These are phyloP conservation scores for Herpetomonas muscarum DNA, from an alignment of 208 protist genomes.

Conservation along the genomic window DNA sequence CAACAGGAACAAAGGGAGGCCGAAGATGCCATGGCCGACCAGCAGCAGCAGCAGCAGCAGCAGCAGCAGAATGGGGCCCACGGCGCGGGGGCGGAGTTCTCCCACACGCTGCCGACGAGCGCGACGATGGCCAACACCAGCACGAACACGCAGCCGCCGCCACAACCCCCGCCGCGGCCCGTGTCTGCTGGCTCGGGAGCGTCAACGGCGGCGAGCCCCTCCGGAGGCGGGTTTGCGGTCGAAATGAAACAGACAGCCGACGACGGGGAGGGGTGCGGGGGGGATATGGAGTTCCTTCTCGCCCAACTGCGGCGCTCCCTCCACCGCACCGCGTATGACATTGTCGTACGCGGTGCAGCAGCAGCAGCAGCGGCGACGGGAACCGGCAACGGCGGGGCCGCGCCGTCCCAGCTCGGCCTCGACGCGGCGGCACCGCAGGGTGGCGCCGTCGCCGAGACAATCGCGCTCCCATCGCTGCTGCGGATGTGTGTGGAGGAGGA, in stretches of 20 bases:
- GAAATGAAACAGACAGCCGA: no score
- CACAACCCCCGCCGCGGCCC: no score
- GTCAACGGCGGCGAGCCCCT: no score
- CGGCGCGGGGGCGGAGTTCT: no score
- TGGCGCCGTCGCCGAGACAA: neutral
- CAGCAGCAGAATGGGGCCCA: no score
- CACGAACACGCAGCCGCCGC: no score
- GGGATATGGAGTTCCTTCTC: no score
- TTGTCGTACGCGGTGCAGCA: neutral
- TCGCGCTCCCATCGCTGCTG: slow-evolving; percentile 4
- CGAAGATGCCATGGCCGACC: slow-evolving; percentile 10
- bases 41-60: slow-evolving; percentile 8
- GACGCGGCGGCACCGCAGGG: neutral
- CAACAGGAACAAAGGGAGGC: neutral
- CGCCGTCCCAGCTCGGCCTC: neutral
- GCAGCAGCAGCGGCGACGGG: neutral
- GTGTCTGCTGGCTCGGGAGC: no score
- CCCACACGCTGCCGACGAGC: no score
- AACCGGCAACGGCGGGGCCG: neutral
- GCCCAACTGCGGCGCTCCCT: neutral
- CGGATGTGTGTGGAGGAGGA: slow-evolving; percentile 1
- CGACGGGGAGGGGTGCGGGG: no score
- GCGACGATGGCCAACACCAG: no score
- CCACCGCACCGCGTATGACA: neutral
- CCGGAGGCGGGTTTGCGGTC: no score